Conservation (phyloP, 441 rosid species). For the Hura crepitans region DNA sequence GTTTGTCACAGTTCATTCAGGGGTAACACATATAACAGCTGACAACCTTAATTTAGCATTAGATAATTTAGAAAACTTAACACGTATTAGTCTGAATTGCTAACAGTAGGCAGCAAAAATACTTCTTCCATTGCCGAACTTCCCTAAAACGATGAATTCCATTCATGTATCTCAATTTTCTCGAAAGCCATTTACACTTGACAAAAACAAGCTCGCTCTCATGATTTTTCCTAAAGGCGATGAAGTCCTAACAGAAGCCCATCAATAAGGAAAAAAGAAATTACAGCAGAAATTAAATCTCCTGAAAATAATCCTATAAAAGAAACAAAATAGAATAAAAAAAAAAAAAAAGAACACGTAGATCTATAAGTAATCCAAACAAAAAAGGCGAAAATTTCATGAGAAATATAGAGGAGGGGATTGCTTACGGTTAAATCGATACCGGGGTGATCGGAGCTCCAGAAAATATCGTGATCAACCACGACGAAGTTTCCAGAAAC, state of each 20-base stretch:
- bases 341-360: not conserved
- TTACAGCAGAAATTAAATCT: not conserved
- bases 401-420: not conserved
- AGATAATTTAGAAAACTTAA: not conserved
- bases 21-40: not conserved
- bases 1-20: not conserved
- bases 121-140: not conserved
- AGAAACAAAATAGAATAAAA: too few species aligned
- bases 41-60: not conserved
- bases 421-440: conserved; percentile 69
- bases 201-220: not conserved
- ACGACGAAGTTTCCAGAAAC: conserved; percentile 93
- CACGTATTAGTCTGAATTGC: not conserved
- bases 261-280: not conserved
- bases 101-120: not conserved
- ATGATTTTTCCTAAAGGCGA: not conserved
- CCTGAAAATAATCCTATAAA: not conserved
- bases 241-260: not conserved
- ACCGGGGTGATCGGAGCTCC: conserved; percentile 95
- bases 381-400: not conserved
- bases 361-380: conserved; percentile 1
- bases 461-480: conserved; percentile 94
- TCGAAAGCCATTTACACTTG: not conserved
- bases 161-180: not conserved
- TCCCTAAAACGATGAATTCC: not conserved